Conservation (phyloP, 345 rosid species). For the Garcia nutans region DNA sequence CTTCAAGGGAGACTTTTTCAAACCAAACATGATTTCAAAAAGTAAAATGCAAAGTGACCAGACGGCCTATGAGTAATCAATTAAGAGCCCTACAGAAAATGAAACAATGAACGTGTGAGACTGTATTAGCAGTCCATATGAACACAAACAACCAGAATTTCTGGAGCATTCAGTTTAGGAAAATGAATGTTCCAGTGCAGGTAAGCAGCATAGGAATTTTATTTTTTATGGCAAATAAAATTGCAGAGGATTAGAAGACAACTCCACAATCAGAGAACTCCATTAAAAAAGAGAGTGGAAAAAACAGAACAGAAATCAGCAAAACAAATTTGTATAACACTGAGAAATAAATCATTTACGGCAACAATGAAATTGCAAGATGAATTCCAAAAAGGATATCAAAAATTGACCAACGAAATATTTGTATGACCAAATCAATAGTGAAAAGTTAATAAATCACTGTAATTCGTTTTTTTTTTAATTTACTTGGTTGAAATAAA, state of each 20-base stretch:
- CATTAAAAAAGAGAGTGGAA: background rate
- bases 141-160: background rate
- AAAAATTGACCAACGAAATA: background rate
- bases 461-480: background rate
- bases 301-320: too few relatives aligned
- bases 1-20: conserved; percentile 65
- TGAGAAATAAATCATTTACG: background rate
- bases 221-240: background rate
- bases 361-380: background rate
- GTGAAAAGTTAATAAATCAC: background rate
- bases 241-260: too few relatives aligned
- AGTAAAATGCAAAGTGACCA: conserved; percentile 12
- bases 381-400: background rate
- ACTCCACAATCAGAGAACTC: background rate
- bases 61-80: conserved; percentile 23
- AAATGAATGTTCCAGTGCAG: background rate
- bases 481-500: background rate
- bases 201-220: background rate
- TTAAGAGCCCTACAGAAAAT: conserved; percentile 30
- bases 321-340: background rate
- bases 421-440: background rate
- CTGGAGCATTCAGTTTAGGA: conserved; percentile 8
- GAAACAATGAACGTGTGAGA: conserved; percentile 22
- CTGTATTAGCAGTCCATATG: background rate
- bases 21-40: conserved; percentile 55